Percentiles rank a stretch among this genome's conserved stretches.
Conservation (phyloP, 2,329 filamentous ascomycete species). For the Cladosporium oxysporum region DNA sequence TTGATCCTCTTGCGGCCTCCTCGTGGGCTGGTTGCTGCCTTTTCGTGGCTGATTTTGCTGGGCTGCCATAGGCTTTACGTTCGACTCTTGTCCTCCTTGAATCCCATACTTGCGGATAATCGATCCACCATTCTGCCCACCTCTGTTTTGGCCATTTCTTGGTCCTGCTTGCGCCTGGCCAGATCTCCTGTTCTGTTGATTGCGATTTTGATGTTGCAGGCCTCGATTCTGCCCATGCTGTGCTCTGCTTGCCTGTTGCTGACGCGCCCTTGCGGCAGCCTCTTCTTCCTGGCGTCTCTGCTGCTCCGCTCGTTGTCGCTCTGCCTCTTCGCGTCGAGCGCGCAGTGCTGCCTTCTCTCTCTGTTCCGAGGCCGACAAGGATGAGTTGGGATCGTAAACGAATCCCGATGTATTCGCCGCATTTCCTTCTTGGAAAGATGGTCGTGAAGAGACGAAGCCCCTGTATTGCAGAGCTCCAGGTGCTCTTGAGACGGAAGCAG, state of each 20-base stretch:
- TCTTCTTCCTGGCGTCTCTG: constrained; percentile 12
- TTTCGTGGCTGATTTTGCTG: background rate
- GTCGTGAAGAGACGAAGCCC: background rate
- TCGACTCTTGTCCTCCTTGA: background rate
- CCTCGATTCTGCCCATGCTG: background rate
- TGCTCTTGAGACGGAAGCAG: constrained; percentile 16
- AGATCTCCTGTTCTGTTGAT: background rate
- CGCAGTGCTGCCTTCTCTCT: constrained; percentile 21
- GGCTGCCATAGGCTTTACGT: background rate
- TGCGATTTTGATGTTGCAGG: background rate
- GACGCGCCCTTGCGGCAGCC: background rate
- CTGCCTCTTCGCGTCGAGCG: constrained; percentile 15
- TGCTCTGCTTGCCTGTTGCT: background rate
- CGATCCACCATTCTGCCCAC: background rate
- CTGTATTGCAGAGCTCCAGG: constrained; percentile 8
- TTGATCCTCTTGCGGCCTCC: background rate
- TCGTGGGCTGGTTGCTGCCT: background rate
- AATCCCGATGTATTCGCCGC: constrained; percentile 13
- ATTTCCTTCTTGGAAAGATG: background rate
- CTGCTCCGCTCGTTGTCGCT: constrained; percentile 21
- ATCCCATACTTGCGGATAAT: background rate
- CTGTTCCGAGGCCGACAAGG: constrained; percentile 28
- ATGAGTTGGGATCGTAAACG: constrained; percentile 29
- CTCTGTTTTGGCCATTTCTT: background rate
- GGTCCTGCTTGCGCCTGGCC: background rate